Evolutionary conservation across 2,329 filamentous ascomycete genomes (phyloP), one percentile per base, ranked within the genome.

Genomic region (Ophiocordyceps camponoti-saundersi): DNA sequence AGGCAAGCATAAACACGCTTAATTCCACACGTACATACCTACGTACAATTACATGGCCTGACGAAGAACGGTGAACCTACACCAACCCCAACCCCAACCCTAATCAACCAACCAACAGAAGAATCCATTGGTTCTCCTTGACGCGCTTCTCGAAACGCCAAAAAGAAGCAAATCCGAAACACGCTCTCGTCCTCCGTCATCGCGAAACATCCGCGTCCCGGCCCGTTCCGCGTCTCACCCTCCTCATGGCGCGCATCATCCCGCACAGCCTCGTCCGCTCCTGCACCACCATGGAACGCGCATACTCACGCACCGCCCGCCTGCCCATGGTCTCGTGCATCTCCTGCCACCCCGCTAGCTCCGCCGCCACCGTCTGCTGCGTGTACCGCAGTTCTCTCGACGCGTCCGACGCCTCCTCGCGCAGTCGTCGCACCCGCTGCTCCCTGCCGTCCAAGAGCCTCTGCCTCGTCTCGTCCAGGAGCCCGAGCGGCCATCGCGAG

Each of bases 291-390:
- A 89, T 88, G 30, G 78, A 77, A 57, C 72, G 75, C 18, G 85
- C 90, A 54, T 94, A 77, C 44, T 87, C 79, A 53, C 73, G 77
- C 50, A 95, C 75, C 26, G 86, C 85, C 49, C 75, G 75, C 50
- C 80, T 70, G 1, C 85, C 88, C 65, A 85, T 79, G 56, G 76
- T 78, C 53, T 87, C 85, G 57, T 94, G 80, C 67, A 88, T 77
- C 40, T 93, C 87, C 57, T 95, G 89, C 87, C 92, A 98, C 16
- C 85, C 88, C 1, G 92, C 92, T 48, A 98, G 64, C 65, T 98
- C 92, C 2, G 79, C 75, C 7, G 93, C 90, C 22, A 96, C 90
- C 15, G 90, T 87, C 62, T 93, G 86, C 65, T 95, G 90, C 44
- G 89, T 95, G 62, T 92, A 95, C 45, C 87, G 71, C 47, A 98